Percentiles rank a stretch among this genome's conserved stretches.
phyloP scores from a whole-genome alignment of 768 basidiomycete species.

The Lactarius tabidus region DNA sequence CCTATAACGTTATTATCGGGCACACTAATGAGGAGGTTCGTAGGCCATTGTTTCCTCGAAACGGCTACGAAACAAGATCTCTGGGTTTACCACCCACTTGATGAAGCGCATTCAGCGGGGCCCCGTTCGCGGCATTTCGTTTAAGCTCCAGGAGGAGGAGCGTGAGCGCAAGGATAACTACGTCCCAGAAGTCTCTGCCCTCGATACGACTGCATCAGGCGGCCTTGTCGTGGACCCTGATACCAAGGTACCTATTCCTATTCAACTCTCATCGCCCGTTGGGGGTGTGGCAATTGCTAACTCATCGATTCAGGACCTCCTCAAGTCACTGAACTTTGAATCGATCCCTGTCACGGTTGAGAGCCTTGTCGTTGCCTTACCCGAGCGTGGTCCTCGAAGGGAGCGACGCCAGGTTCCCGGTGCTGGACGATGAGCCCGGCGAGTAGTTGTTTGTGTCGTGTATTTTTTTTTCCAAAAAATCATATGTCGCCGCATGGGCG shows the following conservation, averaged over 20 bases:
- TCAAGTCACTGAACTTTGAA: slow-evolving; percentile 92
- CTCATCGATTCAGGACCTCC: slow-evolving; percentile 59
- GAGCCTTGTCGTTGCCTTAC: slow-evolving; percentile 54
- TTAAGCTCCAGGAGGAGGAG: slow-evolving; percentile 99
- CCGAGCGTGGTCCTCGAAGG: slow-evolving; percentile 68
- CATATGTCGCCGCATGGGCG: background rate
- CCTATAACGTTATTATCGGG: background rate
- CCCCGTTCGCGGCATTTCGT: slow-evolving; percentile 98
- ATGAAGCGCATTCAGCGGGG: slow-evolving; percentile 99
- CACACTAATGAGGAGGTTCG: slow-evolving; percentile 1
- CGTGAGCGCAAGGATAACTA: slow-evolving; percentile 99
- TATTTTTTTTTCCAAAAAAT: slow-evolving; percentile 1
- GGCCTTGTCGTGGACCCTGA: slow-evolving; percentile 88
- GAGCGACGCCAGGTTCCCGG: slow-evolving; percentile 81
- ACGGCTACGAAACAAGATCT: slow-evolving; percentile 98
- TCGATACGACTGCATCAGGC: slow-evolving; percentile 61
- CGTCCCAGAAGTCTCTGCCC: slow-evolving; percentile 96
- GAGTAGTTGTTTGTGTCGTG: slow-evolving; percentile 6
- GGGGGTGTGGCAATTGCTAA: background rate
- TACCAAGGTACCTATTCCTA: slow-evolving; percentile 71
- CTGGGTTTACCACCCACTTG: slow-evolving; percentile 98
- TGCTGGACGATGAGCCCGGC: slow-evolving; percentile 48
- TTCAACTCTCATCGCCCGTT: background rate
- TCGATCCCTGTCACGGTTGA: slow-evolving; percentile 74
- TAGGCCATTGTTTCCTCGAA: slow-evolving; percentile 95